A percentile compares a stretch with the other conserved stretches of the same genome.
These are phyloP conservation scores for Gymnopus androsaceus DNA, from an alignment of 1,284 basidiomycete species.

Conservation along the genomic window DNA sequence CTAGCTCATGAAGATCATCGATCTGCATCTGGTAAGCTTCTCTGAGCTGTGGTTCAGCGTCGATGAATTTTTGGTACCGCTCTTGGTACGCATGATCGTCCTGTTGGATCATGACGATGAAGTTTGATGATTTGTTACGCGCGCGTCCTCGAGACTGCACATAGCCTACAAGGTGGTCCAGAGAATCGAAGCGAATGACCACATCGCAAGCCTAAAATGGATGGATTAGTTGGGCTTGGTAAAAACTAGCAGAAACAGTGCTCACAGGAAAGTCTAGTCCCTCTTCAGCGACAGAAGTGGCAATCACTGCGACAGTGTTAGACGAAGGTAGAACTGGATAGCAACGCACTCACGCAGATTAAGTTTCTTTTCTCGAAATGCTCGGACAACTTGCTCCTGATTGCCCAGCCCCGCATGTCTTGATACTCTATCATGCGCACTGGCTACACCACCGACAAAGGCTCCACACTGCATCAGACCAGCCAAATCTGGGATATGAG, in stretches of 20 bases:
- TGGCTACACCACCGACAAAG: constrained; percentile 67
- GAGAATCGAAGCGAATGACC: constrained; percentile 78
- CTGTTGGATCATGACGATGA: constrained; percentile 75
- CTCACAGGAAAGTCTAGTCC: constrained; percentile 80
- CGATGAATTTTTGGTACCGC: constrained; percentile 58
- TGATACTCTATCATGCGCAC: constrained; percentile 29
- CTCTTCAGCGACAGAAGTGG: constrained; percentile 86
- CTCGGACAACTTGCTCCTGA: constrained; percentile 55
- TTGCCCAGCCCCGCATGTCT: constrained; percentile 51
- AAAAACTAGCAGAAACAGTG: constrained; percentile 9
- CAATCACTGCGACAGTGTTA: constrained; percentile 55
- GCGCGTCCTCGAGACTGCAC: constrained; percentile 85
- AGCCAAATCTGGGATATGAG: constrained; percentile 55
- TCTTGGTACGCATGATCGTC: constrained; percentile 54
- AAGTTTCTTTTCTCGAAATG: constrained; percentile 64
- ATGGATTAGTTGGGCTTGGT: constrained; percentile 7
- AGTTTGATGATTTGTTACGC: constrained; percentile 71
- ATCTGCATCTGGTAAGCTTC: constrained; percentile 51
- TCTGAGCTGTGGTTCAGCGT: constrained; percentile 65
- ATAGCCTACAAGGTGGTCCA: constrained; percentile 80
- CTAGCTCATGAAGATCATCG: neutral
- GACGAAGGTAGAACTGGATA: constrained; percentile 3
- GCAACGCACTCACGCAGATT: constrained; percentile 65
- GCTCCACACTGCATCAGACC: constrained; percentile 61
- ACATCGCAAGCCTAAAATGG: constrained; percentile 74